Percentiles rank a stretch among this genome's conserved stretches.
Evolutionary conservation across 2,329 filamentous ascomycete genomes (phyloP).

Genomic region (Teratosphaeria pseudoeucalypti): DNA sequence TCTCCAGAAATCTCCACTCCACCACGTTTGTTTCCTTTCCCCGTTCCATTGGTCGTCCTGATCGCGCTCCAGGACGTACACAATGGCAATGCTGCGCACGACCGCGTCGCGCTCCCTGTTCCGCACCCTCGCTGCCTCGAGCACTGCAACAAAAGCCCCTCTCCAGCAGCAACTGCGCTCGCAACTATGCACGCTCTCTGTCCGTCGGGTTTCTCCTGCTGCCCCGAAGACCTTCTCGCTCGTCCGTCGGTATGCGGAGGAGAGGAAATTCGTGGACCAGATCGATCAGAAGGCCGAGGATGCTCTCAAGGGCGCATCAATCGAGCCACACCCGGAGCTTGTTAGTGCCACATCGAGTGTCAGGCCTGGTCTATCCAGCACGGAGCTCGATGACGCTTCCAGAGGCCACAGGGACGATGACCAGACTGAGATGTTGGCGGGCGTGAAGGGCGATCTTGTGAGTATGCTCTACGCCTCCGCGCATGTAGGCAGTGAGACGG

Average conservation of each 20-base stretch:
- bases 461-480: background rate
- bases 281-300: slow-evolving; percentile 50
- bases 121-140: slow-evolving; percentile 24
- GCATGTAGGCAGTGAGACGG: background rate
- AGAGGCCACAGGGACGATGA: slow-evolving; percentile 14
- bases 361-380: slow-evolving; percentile 27
- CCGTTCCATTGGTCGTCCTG: background rate
- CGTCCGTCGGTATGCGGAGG: slow-evolving; percentile 2
- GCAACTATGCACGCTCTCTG: slow-evolving; percentile 31
- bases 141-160: slow-evolving; percentile 20
- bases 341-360: slow-evolving; percentile 49
- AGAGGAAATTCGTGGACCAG: slow-evolving; percentile 6
- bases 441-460: slow-evolving; percentile 30
- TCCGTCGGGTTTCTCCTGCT: slow-evolving; percentile 21
- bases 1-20: slow-evolving; percentile 5
- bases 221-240: slow-evolving; percentile 13
- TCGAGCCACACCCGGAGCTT: slow-evolving; percentile 51
- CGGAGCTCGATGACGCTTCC: slow-evolving; percentile 26
- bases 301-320: slow-evolving; percentile 33
- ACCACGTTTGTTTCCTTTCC: background rate
- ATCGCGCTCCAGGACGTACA: background rate
- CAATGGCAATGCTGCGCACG: slow-evolving; percentile 33
- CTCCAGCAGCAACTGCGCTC: slow-evolving; percentile 30
- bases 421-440: slow-evolving; percentile 37
- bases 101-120: slow-evolving; percentile 32